A percentile compares a stretch with the other conserved stretches of the same genome.
Evolutionary conservation across 2,329 filamentous ascomycete species (phyloP).

Genomic region (Alternaria solani): DNA sequence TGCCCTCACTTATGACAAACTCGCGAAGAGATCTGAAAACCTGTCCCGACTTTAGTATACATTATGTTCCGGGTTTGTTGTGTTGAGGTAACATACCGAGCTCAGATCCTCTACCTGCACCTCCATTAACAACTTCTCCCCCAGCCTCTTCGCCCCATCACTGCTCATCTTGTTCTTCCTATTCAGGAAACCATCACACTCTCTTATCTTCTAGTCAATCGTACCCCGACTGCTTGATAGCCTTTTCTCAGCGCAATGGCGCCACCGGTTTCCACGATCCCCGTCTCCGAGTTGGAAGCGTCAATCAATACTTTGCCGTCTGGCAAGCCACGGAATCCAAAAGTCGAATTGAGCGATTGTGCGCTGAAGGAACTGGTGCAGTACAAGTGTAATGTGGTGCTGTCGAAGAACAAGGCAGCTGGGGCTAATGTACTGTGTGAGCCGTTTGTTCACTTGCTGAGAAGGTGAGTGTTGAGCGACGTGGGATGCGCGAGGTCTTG

Average conservation of each 20-base stretch:
- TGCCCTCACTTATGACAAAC: constrained; percentile 23
- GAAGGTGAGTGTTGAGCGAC: constrained; percentile 58
- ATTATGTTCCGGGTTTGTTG: not conserved
- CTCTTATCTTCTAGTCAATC: not conserved
- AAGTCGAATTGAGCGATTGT: constrained; percentile 63
- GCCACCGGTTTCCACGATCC: constrained; percentile 63
- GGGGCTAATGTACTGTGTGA: constrained; percentile 60
- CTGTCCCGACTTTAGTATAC: constrained; percentile 35
- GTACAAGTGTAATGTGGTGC: constrained; percentile 66
- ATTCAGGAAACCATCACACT: constrained; percentile 5
- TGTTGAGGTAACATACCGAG: constrained; percentile 27
- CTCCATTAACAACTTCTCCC: constrained; percentile 60
- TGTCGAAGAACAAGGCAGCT: constrained; percentile 44
- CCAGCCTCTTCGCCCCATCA: constrained; percentile 56
- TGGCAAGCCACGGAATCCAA: constrained; percentile 62
- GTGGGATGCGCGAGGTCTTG: constrained; percentile 7
- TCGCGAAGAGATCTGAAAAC: constrained; percentile 51
- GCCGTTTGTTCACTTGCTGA: constrained; percentile 66
- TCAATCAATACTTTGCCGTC: constrained; percentile 61
- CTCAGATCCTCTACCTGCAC: constrained; percentile 44
- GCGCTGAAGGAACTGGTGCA: constrained; percentile 67
- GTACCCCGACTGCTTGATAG: not conserved
- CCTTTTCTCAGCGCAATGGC: constrained; percentile 55
- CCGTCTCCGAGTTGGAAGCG: constrained; percentile 59
- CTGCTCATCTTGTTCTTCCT: constrained; percentile 23